Conservation (phyloP, 441 rosid species). For the Omphalea diandra region DNA sequence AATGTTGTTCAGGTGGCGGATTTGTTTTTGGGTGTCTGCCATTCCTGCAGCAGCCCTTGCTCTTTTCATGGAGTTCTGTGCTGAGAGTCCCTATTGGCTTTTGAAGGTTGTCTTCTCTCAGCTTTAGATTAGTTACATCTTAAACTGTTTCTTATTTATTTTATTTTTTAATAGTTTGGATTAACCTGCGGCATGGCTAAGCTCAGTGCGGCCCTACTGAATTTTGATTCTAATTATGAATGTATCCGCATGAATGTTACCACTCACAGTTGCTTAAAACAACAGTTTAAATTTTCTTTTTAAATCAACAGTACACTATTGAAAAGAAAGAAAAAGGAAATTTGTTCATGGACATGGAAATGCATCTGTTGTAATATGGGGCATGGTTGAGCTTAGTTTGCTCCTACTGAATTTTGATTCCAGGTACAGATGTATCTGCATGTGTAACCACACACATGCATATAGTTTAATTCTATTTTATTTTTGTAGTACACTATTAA, state of each 20-base stretch:
- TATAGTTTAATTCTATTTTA: too few species aligned
- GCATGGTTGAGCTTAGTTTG: background rate
- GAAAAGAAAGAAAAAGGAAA: too few species aligned
- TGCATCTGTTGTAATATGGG: too few species aligned
- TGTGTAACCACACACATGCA: background rate
- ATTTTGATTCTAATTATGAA: background rate
- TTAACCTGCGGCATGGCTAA: background rate
- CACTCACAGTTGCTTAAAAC: background rate
- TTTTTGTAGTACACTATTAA: too few species aligned
- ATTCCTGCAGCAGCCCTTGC: slow-evolving; percentile 82
- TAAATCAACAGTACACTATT: too few species aligned
- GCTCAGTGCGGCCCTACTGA: background rate
- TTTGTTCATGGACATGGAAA: too few species aligned
- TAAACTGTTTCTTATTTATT: background rate
- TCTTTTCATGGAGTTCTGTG: slow-evolving; percentile 69
- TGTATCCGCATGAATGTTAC: background rate
- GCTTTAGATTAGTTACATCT: background rate
- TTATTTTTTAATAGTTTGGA: slow-evolving; percentile 7
- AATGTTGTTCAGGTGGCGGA: slow-evolving; percentile 74
- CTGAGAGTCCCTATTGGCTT: slow-evolving; percentile 99
- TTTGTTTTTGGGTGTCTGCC: slow-evolving; percentile 78
- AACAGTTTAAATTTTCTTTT: too few species aligned
- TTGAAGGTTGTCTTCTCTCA: slow-evolving; percentile 55
- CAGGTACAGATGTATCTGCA: background rate
- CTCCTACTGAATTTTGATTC: background rate